phyloP scores from a whole-genome alignment of 768 basidiomycete genomes.

The Trametes cingulata region DNA sequence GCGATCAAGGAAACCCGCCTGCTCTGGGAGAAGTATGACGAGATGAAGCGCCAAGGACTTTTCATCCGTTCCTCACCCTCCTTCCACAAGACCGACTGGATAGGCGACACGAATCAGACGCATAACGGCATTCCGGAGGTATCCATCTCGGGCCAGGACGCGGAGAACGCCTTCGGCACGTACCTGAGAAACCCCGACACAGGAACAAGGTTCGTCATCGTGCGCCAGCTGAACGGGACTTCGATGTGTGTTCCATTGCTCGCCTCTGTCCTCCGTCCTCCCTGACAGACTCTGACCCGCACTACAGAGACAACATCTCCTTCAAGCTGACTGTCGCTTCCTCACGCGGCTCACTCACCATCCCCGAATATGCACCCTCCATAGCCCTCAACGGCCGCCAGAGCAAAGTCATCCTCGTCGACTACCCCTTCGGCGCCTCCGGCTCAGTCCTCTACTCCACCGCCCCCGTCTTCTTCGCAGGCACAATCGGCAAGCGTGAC shows the following conservation, averaged over 20 bases:
- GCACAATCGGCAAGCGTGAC: conserved; percentile 45
- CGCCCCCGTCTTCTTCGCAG: conserved; percentile 67
- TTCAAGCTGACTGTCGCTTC: conserved; percentile 69
- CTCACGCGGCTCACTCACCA: conserved; percentile 48
- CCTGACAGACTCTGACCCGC: not conserved
- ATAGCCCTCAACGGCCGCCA: conserved; percentile 70
- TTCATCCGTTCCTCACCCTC: conserved; percentile 80
- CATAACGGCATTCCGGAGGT: conserved; percentile 30
- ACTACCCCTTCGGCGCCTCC: conserved; percentile 65
- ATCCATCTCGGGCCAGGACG: conserved; percentile 34
- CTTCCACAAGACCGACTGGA: conserved; percentile 77
- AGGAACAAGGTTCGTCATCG: conserved; percentile 65
- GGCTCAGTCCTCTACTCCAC: conserved; percentile 69
- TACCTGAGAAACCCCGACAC: conserved; percentile 70
- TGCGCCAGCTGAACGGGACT: conserved; percentile 65
- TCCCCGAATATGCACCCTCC: conserved; percentile 55
- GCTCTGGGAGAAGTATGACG: conserved; percentile 67
- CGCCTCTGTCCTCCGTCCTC: not conserved
- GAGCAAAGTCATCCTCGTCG: conserved; percentile 70
- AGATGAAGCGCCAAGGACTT: conserved; percentile 75
- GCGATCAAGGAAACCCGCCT: conserved; percentile 68
- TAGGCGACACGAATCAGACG: conserved; percentile 61
- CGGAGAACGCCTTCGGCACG: conserved; percentile 56
- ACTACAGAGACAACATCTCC: conserved; percentile 43
- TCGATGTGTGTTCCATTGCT: conserved; percentile 54